Conservation (phyloP, 78 protist genomes). For the Planoprotostelium fungivorum region DNA sequence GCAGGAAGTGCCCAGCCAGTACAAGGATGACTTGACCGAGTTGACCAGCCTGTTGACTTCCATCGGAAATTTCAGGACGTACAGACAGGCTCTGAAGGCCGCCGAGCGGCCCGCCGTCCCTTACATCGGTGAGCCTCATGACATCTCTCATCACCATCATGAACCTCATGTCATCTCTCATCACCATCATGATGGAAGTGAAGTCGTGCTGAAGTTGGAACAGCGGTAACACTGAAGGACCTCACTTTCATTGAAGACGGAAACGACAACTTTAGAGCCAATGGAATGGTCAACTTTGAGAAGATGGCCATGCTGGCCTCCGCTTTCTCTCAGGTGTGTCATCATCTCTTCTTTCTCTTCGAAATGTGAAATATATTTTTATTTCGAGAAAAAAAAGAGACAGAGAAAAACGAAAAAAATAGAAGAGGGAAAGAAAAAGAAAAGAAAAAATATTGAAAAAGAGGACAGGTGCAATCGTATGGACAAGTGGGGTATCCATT, state of each 20-base stretch:
- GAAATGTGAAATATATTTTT: too few relatives aligned
- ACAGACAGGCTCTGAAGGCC: background rate
- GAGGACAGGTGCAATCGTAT: background rate
- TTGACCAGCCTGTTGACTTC: background rate
- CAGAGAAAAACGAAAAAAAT: too few relatives aligned
- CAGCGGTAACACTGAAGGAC: background rate
- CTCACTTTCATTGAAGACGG: background rate
- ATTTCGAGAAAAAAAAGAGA: too few relatives aligned
- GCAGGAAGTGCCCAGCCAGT: background rate
- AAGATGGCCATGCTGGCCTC: background rate
- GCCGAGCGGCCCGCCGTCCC: background rate
- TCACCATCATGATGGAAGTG: background rate
- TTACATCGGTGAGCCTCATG: background rate
- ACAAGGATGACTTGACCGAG: background rate
- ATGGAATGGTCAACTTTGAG: background rate
- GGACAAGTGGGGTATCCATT: background rate
- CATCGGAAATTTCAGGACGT: background rate
- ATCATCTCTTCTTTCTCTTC: too few relatives aligned
- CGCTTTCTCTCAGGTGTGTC: background rate
- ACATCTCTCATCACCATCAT: background rate
- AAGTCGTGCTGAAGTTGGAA: too few relatives aligned
- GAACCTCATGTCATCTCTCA: background rate
- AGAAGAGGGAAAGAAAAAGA: too few relatives aligned
- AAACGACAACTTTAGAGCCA: background rate
- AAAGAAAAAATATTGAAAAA: too few relatives aligned